These are phyloP conservation scores for Aspergillus campestris DNA, from an alignment of 495 filamentous ascomycete species.

Conservation along the genomic window DNA sequence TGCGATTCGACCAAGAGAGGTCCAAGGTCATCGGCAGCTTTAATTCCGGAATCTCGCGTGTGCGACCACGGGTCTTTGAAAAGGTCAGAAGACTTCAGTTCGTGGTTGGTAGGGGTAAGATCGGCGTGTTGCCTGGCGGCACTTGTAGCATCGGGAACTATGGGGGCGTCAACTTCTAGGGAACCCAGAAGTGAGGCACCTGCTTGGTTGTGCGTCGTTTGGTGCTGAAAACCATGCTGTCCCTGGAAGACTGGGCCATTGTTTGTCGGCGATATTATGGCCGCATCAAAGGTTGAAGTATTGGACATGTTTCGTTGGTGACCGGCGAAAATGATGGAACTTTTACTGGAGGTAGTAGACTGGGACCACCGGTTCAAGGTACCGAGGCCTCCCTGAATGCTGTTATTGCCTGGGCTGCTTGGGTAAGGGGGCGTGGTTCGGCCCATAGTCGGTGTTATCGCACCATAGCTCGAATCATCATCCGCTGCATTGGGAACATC, in stretches of 20 bases:
- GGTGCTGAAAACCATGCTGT: too few species aligned
- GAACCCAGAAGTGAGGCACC: too few species aligned
- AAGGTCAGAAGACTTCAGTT: background rate
- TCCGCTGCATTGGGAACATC: background rate
- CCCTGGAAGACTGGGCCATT: too few species aligned
- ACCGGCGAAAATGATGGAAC: constrained; percentile 37
- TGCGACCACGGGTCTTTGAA: constrained; percentile 11
- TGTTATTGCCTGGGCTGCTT: constrained; percentile 19
- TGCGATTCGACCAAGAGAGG: background rate
- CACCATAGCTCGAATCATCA: background rate
- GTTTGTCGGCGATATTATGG: too few species aligned
- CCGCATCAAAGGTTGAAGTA: too few species aligned
- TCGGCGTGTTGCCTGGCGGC: background rate
- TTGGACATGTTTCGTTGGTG: constrained; percentile 45
- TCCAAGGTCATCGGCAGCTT: constrained; percentile 7
- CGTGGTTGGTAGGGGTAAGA: background rate
- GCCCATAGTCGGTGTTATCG: constrained; percentile 3
- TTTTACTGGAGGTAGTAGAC: constrained; percentile 62
- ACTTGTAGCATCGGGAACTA: background rate
- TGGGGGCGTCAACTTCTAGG: too few species aligned
- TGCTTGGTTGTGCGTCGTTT: too few species aligned
- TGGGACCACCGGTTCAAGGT: constrained; percentile 80
- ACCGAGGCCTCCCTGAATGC: constrained; percentile 55
- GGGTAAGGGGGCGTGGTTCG: constrained; percentile 4
- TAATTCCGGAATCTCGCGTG: background rate